These are phyloP conservation scores for Cyclanthera cordifolia DNA, from an alignment of 306 rosid species.

Conservation along the genomic window DNA sequence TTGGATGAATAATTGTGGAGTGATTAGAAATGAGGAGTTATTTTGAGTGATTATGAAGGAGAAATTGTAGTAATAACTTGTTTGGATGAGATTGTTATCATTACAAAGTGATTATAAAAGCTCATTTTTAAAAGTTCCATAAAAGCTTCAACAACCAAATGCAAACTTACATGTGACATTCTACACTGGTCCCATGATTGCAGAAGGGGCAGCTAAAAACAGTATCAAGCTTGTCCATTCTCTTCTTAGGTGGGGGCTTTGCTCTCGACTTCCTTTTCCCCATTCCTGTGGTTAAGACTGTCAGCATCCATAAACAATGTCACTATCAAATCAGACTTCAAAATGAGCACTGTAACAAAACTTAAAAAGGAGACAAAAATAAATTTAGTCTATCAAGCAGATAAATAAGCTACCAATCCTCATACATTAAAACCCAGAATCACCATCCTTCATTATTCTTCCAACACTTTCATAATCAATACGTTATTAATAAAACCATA, in stretches of 20 bases:
- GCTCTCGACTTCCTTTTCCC: constrained; percentile 89
- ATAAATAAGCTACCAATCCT: not conserved
- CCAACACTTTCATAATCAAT: not conserved
- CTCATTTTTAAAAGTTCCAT: too few species aligned
- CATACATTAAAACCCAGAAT: not conserved
- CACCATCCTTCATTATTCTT: not conserved
- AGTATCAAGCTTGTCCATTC: constrained; percentile 93
- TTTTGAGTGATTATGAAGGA: too few species aligned
- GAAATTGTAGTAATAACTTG: too few species aligned
- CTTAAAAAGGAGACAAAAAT: not conserved
- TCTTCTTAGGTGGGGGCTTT: constrained; percentile 88
- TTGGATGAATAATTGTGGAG: too few species aligned
- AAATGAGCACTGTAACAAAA: not conserved
- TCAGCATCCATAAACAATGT: not conserved
- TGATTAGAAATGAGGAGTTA: too few species aligned
- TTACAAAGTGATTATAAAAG: too few species aligned
- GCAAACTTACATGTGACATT: constrained; percentile 70
- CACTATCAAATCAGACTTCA: not conserved
- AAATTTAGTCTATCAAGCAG: not conserved
- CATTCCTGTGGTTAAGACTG: constrained; percentile 35
- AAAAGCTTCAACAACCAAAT: too few species aligned
- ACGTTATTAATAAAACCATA: too few species aligned
- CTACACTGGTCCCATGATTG: constrained; percentile 84
- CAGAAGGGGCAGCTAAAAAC: constrained; percentile 97
- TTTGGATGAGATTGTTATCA: too few species aligned